Percentiles rank a stretch among this genome's conserved stretches.
phyloP scores from a whole-genome alignment of 805 yeast genomes.

The Suhomyces xylopsoci region DNA sequence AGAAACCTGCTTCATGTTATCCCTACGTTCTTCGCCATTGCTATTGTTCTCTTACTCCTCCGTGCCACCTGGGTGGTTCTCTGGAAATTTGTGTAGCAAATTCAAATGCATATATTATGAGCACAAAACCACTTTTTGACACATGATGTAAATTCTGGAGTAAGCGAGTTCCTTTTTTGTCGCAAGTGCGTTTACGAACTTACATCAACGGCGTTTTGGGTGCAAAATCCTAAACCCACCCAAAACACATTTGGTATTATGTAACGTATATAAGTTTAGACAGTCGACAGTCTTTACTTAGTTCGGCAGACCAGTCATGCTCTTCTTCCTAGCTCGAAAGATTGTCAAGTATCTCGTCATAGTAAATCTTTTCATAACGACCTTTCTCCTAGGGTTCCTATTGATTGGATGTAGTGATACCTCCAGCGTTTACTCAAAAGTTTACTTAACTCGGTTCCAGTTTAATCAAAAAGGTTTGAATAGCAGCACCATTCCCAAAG shows the following conservation, averaged over 20 bases:
- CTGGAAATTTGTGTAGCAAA: conserved; percentile 1
- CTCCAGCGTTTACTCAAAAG: conserved; percentile 42
- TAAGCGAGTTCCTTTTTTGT: neutral
- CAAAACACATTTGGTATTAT: neutral
- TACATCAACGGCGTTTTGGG: neutral
- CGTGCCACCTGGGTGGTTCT: conserved; percentile 7
- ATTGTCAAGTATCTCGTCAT: conserved; percentile 43
- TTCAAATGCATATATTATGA: neutral
- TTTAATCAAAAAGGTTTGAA: conserved; percentile 45
- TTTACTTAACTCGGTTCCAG: conserved; percentile 47
- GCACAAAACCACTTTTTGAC: neutral
- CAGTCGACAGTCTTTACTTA: neutral
- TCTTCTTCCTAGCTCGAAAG: conserved; percentile 10
- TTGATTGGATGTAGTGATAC: conserved; percentile 52
- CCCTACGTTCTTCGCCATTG: conserved; percentile 6
- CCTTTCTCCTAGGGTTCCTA: conserved; percentile 52
- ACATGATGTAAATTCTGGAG: neutral
- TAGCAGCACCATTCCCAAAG: conserved; percentile 18
- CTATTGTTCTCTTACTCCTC: conserved; percentile 9
- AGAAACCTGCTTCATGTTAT: conserved; percentile 16
- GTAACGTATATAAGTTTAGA: neutral
- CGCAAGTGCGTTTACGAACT: neutral
- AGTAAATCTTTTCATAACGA: conserved; percentile 43
- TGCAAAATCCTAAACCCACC: neutral
- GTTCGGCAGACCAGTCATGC: neutral